Base-by-base conservation (phyloP, 768 basidiomycete genomes). In the Suillus plorans region DNA sequence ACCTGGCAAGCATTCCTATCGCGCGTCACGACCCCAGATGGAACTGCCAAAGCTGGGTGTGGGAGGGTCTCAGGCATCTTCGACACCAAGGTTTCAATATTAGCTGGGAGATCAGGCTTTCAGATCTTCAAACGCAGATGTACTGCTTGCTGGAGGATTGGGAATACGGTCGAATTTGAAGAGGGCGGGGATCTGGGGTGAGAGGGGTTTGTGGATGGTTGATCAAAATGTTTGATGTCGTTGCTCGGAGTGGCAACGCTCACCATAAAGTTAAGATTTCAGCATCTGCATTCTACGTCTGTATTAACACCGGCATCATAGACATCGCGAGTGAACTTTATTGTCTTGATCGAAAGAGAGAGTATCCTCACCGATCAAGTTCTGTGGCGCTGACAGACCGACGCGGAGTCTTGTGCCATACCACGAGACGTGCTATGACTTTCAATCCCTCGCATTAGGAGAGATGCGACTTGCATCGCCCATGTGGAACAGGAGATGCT, bases 41-140 rank as follows among this genome's bases (percentile, higher is more conserved):
- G 76, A 62, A 70, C 57, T 67, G 65, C 20, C 76, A 76, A 57
- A 63, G 68, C 1, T 76, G 75, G 76, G 71, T 69, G 61, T 66
- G 68, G n/a, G 74, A 74, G 3, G 71, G 67, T 3, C 57, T 70
- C 59, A 63, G 68, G 18, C 59, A 64, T 20, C 28, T 57, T 7
- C 37, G 41, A 3, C 36, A 47, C 42, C 44, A 64, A 4, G 67
- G 72, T 20, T 39, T 76, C 59, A 64, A 64, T 31, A 63, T 69
- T 57, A 55, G 67, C 69, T 16, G 67, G 62, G 57, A 60, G 60
- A 28, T 28, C 64, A 31, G 39, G 60, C 64, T 47, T 66, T 71
- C 44, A 53, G 64, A 44, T 50, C 37, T 77, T 42, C 69, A 76
- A 55, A 59, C 56, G 13, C 71, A 68, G 5, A 77, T 76, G 74